These are phyloP conservation scores for Apiotrichum porosum DNA, from an alignment of 1,284 basidiomycete genomes.

Conservation along the genomic window DNA sequence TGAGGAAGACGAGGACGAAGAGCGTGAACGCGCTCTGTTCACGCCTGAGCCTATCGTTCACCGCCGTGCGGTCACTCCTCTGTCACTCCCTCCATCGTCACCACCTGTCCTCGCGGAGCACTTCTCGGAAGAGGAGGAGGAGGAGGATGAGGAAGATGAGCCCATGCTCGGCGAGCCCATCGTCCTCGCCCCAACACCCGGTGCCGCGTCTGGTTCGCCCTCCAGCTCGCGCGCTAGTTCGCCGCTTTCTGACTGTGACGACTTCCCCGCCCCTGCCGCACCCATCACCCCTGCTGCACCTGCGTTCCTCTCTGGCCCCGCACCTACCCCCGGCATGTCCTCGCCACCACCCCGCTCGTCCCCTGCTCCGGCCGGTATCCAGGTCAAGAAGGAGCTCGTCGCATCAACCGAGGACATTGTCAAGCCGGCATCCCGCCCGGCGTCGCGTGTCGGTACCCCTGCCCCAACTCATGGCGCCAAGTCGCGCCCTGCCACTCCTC, in stretches of 20 bases:
- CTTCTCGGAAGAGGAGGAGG: conserved; percentile 6
- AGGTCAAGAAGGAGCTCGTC: conserved; percentile 12
- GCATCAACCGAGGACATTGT: no score
- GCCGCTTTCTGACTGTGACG: conserved; percentile 11
- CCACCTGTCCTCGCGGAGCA: conserved; percentile 1
- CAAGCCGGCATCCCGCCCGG: background rate
- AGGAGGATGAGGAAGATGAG: conserved; percentile 5
- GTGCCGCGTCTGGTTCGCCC: no score
- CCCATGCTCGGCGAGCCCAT: background rate
- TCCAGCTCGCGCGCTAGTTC: conserved; percentile 1
- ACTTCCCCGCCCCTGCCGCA: background rate
- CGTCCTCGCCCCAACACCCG: background rate
- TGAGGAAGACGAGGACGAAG: conserved; percentile 4
- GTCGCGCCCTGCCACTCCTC: conserved; percentile 7
- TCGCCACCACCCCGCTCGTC: background rate
- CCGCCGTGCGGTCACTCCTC: conserved; percentile 2
- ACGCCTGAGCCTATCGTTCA: conserved; percentile 2
- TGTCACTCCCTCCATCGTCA: conserved; percentile 19
- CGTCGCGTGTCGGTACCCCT: background rate
- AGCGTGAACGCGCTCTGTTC: conserved; percentile 10
- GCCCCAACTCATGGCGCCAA: background rate
- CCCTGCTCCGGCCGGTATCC: background rate
- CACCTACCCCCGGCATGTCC: background rate
- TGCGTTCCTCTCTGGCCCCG: background rate
- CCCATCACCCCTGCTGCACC: background rate